Evolutionary conservation across 306 rosid genomes (phyloP).

Genomic region (Bauhinia variegata): DNA sequence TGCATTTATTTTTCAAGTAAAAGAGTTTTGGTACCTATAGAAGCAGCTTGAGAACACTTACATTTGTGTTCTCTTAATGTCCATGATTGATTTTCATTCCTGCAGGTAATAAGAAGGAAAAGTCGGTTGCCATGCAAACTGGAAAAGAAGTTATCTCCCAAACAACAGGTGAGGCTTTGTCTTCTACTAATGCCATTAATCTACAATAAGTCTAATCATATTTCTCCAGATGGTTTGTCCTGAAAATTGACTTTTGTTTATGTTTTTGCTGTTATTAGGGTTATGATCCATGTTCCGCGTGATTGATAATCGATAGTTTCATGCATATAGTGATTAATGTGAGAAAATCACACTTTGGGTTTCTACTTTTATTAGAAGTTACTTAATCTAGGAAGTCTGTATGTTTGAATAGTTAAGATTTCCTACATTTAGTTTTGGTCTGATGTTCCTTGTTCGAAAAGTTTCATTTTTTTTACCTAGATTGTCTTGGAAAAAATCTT

Average conservation of each 20-base stretch:
- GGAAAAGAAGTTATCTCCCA: constrained; percentile 3
- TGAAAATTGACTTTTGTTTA: too few relatives aligned
- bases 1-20: constrained; percentile 1
- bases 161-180: neutral
- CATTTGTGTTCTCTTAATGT: neutral
- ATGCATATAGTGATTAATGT: constrained; percentile 1
- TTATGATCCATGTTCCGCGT: neutral
- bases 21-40: constrained; percentile 2
- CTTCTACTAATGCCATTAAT: neutral
- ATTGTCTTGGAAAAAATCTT: neutral
- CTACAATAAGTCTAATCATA: too few relatives aligned
- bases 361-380: neutral
- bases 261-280: neutral
- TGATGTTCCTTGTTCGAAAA: constrained; percentile 9
- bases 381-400: neutral
- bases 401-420: neutral
- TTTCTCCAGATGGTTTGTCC: too few relatives aligned
- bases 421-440: neutral
- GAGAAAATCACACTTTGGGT: neutral
- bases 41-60: neutral
- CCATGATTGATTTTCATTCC: neutral
- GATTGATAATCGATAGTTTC: neutral
- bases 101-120: constrained; percentile 6
- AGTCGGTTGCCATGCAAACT: neutral
- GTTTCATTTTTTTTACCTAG: neutral